Evolutionary conservation across 2,329 filamentous ascomycete species (phyloP).

Genomic region (Sarocladiaceae sp.): DNA sequence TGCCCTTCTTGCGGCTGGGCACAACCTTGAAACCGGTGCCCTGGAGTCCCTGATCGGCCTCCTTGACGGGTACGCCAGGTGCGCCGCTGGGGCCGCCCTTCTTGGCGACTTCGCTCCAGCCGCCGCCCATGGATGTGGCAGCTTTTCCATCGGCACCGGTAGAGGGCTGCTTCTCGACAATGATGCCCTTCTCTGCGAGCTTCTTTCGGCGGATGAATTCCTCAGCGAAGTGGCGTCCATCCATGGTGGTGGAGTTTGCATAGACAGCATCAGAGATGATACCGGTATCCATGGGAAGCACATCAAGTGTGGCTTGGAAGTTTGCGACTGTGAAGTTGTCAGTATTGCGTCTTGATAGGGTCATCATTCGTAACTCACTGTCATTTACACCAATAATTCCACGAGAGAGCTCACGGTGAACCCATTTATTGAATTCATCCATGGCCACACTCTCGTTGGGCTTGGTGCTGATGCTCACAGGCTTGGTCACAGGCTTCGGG

Average conservation of each 20-base stretch:
- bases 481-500: conserved; percentile 46
- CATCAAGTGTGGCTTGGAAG: conserved; percentile 72
- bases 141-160: conserved; percentile 41
- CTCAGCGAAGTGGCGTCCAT: conserved; percentile 87
- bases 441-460: conserved; percentile 49
- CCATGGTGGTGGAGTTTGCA: conserved; percentile 79
- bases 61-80: conserved; percentile 27
- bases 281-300: conserved; percentile 70
- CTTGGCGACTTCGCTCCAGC: conserved; percentile 97
- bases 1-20: conserved; percentile 85
- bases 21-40: conserved; percentile 82
- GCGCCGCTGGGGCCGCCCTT: conserved; percentile 56
- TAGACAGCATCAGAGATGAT: conserved; percentile 91
- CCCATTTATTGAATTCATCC: conserved; percentile 95
- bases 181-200: conserved; percentile 84
- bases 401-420: conserved; percentile 70
- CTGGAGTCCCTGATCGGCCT: conserved; percentile 39
- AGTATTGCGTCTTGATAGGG: conserved; percentile 18
- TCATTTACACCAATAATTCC: conserved; percentile 57
- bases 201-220: conserved; percentile 93
- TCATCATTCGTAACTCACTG: conserved; percentile 37
- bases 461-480: conserved; percentile 36
- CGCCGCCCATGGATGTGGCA: conserved; percentile 49
- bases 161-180: conserved; percentile 65
- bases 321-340: conserved; percentile 59